Conservation (phyloP, 257 asterid species). For the Solanum pennellii region DNA sequence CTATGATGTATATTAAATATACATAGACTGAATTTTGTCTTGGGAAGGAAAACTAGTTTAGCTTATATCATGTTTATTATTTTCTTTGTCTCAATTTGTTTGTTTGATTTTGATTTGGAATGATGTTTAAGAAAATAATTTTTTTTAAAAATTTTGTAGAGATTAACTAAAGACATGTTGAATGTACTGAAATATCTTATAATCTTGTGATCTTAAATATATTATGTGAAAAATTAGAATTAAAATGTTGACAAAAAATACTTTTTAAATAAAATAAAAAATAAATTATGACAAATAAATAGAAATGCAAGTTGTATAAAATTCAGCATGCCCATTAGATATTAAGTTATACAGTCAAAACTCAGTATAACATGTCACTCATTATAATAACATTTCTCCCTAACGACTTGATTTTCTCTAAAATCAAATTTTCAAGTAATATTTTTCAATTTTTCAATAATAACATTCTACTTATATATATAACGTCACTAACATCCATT, state of each 20-base stretch:
- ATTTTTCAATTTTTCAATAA: too few species aligned
- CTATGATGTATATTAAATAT: too few species aligned
- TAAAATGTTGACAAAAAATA: neutral
- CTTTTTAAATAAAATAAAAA: too few species aligned
- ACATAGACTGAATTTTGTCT: neutral
- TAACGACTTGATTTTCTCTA: neutral
- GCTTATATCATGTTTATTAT: neutral
- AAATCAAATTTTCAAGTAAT: neutral
- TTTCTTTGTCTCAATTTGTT: neutral
- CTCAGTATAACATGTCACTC: neutral
- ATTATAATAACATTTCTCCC: neutral
- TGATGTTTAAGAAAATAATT: neutral
- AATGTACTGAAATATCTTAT: too few species aligned
- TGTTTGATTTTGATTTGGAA: too few species aligned
- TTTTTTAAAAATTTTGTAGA: neutral
- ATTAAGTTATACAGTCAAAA: neutral
- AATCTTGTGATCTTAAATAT: neutral
- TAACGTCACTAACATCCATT: neutral
- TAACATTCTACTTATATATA: neutral
- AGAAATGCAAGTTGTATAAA: neutral
- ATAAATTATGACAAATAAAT: neutral
- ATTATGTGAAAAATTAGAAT: too few species aligned
- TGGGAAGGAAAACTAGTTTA: neutral
- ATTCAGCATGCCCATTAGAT: neutral
- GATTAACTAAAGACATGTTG: neutral